Percentiles rank a stretch among this genome's conserved stretches.
Conservation (phyloP, 2,329 filamentous ascomycete genomes). For the Cordyceps javanica region DNA sequence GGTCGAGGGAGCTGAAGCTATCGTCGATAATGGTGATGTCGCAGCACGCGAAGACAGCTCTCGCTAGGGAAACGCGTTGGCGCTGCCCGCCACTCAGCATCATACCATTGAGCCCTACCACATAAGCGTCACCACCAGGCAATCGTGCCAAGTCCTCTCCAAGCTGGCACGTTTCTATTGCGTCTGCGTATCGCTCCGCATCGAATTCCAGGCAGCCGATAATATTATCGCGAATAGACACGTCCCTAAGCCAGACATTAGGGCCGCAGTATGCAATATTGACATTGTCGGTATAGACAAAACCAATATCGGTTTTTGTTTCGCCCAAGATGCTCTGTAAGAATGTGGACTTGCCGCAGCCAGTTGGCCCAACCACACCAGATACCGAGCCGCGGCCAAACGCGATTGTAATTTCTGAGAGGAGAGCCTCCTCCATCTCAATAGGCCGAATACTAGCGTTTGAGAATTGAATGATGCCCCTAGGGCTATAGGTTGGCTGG, state of each 20-base stretch:
- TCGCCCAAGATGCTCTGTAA: background rate
- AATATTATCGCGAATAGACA: background rate
- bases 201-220: background rate
- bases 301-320: background rate
- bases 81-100: conserved; percentile 1
- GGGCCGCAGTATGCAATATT: background rate
- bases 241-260: background rate
- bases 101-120: background rate
- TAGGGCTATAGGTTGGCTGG: background rate
- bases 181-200: background rate
- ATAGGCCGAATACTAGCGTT: background rate
- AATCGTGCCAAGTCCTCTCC: background rate
- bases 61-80: background rate
- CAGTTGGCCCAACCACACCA: background rate
- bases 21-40: background rate
- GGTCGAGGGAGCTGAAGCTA: background rate
- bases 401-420: background rate
- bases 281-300: background rate
- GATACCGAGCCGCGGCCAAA: background rate
- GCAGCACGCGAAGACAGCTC: background rate
- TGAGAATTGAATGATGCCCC: background rate
- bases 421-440: background rate
- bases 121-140: background rate
- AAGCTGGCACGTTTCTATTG: too few relatives aligned
- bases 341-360: background rate